These are phyloP conservation scores for Candida loeiensis DNA, from an alignment of 805 yeast genomes.

Conservation along the genomic window DNA sequence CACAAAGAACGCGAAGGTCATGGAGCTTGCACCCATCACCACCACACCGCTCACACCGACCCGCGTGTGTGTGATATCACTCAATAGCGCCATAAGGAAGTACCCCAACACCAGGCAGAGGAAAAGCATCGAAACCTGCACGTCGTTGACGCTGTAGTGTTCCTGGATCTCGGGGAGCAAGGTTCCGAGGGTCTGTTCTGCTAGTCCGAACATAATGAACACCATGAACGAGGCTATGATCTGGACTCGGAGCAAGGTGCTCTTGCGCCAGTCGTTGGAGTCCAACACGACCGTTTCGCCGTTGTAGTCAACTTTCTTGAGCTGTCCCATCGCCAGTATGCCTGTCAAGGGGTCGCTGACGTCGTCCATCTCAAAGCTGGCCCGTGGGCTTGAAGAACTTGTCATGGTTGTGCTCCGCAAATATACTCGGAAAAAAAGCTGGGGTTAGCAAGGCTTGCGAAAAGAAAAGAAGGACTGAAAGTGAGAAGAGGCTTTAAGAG, in stretches of 20 bases:
- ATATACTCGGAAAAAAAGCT: conserved; percentile 1
- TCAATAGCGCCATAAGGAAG: conserved; percentile 47
- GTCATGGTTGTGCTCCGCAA: background rate
- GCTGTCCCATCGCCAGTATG: background rate
- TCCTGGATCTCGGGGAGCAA: conserved; percentile 49
- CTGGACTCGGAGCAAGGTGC: conserved; percentile 41
- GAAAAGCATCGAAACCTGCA: conserved; percentile 47
- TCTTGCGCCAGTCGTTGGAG: conserved; percentile 37
- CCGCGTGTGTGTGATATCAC: conserved; percentile 37
- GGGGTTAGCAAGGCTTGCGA: background rate
- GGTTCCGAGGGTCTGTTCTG: conserved; percentile 62
- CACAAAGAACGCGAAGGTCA: conserved; percentile 37
- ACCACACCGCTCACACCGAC: conserved; percentile 50
- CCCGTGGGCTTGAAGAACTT: background rate
- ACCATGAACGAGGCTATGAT: conserved; percentile 35
- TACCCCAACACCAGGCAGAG: conserved; percentile 55
- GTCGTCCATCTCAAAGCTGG: background rate
- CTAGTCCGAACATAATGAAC: conserved; percentile 50
- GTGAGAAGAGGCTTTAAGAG: too few species aligned
- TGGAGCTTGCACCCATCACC: conserved; percentile 28
- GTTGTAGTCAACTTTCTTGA: conserved; percentile 13
- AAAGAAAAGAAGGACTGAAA: background rate
- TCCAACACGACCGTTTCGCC: conserved; percentile 31
- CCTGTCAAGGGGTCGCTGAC: background rate
- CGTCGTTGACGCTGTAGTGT: conserved; percentile 47